Conservation (phyloP, 169 alveolate genomes). For the Toxoplasma gondii region DNA sequence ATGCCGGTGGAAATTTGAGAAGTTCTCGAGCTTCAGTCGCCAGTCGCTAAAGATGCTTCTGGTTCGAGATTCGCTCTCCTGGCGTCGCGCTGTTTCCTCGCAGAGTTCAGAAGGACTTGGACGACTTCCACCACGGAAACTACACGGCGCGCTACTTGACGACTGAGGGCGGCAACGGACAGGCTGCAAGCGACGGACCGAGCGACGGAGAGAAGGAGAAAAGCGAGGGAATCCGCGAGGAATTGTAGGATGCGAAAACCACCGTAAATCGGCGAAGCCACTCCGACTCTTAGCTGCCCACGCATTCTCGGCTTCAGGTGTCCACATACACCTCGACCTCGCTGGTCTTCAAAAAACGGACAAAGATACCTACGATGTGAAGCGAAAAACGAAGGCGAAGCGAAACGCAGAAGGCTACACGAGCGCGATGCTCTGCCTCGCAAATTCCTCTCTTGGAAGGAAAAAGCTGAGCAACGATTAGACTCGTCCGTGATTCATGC, state of each 20-base stretch:
- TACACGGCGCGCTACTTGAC: slow-evolving; percentile 33
- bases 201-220: neutral
- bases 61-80: neutral
- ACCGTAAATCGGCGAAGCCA: neutral
- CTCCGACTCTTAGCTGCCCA: neutral
- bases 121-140: slow-evolving; percentile 45
- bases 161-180: neutral
- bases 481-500: no score
- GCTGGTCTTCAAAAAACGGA: no score
- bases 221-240: neutral
- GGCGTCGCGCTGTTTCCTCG: neutral
- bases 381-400: no score
- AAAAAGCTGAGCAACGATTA: no score
- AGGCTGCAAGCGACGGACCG: neutral
- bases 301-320: no score
- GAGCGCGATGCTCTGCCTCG: no score
- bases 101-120: slow-evolving; percentile 43
- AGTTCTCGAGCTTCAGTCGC: no score
- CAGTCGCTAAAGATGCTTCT: neutral
- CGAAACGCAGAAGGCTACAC: no score
- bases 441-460: no score
- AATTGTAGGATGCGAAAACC: neutral
- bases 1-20: no score
- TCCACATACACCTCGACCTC: no score
- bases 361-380: no score